Conservation (phyloP, 148 eudicot species). For the Cornus suecica region DNA sequence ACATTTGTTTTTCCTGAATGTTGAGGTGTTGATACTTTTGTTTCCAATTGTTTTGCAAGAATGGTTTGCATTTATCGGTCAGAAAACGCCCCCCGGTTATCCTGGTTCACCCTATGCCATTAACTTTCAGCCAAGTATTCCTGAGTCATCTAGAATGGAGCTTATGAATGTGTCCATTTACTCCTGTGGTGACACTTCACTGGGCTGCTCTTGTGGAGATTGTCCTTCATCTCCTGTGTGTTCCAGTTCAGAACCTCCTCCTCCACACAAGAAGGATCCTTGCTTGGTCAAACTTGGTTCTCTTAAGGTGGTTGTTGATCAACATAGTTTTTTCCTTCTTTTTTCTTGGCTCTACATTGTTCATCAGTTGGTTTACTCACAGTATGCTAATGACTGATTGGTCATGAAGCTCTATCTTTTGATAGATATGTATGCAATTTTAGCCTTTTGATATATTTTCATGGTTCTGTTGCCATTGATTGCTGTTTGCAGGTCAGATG, state of each 20-base stretch:
- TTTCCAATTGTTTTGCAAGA: slow-evolving; percentile 34
- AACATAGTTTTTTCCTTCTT: neutral
- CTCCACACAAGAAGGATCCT: slow-evolving; percentile 42
- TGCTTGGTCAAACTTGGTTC: slow-evolving; percentile 51
- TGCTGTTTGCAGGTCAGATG: slow-evolving; percentile 53
- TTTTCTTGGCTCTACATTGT: neutral
- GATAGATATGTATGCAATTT: neutral
- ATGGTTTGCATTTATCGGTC: slow-evolving; percentile 70
- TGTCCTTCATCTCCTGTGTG: slow-evolving; percentile 63
- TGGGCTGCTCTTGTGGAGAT: slow-evolving; percentile 85
- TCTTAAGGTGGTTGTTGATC: slow-evolving; percentile 40
- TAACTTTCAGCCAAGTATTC: slow-evolving; percentile 44
- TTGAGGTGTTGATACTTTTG: neutral
- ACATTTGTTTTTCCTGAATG: neutral
- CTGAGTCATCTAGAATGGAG: slow-evolving; percentile 49
- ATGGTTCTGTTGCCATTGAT: slow-evolving; percentile 4
- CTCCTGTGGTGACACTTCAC: slow-evolving; percentile 66
- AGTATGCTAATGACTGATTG: slow-evolving; percentile 4
- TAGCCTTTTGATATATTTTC: neutral
- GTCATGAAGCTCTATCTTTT: neutral
- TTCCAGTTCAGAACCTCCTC: slow-evolving; percentile 60
- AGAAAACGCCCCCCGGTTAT: slow-evolving; percentile 46
- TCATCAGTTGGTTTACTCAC: neutral
- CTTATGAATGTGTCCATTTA: slow-evolving; percentile 61
- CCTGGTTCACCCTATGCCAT: slow-evolving; percentile 84